Evolutionary conservation across 2,329 filamentous ascomycete genomes (phyloP).

Genomic region (Fusarium fracticaudum): DNA sequence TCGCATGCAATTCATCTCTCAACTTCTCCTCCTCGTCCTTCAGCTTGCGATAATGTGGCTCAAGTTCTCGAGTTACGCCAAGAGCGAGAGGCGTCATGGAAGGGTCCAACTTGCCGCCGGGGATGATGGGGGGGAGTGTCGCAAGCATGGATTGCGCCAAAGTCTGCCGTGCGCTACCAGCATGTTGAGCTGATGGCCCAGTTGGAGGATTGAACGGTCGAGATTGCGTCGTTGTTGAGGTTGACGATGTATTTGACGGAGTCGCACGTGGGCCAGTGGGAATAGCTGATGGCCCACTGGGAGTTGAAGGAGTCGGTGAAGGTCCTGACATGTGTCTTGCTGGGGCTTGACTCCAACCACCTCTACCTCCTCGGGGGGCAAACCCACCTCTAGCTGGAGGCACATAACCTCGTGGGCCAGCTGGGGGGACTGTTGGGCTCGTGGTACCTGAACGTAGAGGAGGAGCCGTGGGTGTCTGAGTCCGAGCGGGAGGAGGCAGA

Average conservation of each 20-base stretch:
- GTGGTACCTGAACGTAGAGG: constrained; percentile 52
- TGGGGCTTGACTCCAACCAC: constrained; percentile 54
- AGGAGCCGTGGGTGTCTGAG: constrained; percentile 47
- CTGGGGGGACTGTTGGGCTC: constrained; percentile 61
- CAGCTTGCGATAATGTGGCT: constrained; percentile 63
- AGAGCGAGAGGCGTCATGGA: constrained; percentile 54
- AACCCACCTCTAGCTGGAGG: constrained; percentile 57
- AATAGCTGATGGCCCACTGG: constrained; percentile 53
- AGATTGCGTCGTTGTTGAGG: constrained; percentile 54
- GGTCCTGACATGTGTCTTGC: constrained; percentile 48
- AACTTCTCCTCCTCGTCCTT: constrained; percentile 68
- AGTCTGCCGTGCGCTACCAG: constrained; percentile 52
- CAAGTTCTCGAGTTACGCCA: constrained; percentile 63
- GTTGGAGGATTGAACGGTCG: constrained; percentile 67
- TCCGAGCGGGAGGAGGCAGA: constrained; percentile 46
- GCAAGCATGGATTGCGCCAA: constrained; percentile 63
- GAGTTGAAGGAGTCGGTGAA: constrained; percentile 52
- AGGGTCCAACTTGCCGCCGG: constrained; percentile 65
- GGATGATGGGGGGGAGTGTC: constrained; percentile 61
- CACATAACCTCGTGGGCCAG: constrained; percentile 65
- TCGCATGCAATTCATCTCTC: constrained; percentile 61
- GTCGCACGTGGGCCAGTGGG: constrained; percentile 59
- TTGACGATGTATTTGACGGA: constrained; percentile 46
- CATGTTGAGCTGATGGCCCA: constrained; percentile 58
- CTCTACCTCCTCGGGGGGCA: constrained; percentile 56